Evolutionary conservation across 805 yeast genomes (phyloP).

Genomic region (Candida manassasensis): DNA sequence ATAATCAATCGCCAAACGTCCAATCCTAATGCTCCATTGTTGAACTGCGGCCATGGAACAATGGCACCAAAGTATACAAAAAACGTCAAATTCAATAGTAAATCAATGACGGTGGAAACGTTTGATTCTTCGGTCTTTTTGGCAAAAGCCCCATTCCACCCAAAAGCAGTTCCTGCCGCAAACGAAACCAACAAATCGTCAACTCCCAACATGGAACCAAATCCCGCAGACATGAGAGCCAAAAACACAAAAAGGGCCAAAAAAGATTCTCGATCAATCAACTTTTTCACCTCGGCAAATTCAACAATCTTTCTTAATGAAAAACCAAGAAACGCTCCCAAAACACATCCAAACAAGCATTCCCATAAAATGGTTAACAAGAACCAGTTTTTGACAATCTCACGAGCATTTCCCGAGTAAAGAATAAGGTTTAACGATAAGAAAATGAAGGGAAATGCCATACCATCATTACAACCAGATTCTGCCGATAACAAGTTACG

Average conservation of each 20-base stretch:
- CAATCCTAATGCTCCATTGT: slow-evolving; percentile 55
- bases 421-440: slow-evolving; percentile 63
- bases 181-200: slow-evolving; percentile 87
- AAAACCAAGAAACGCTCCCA: slow-evolving; percentile 74
- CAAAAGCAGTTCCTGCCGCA: slow-evolving; percentile 89
- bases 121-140: slow-evolving; percentile 77
- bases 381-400: slow-evolving; percentile 78
- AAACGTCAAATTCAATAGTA: slow-evolving; percentile 75
- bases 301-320: slow-evolving; percentile 64
- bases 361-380: slow-evolving; percentile 73
- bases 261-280: slow-evolving; percentile 86
- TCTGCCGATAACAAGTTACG: slow-evolving; percentile 80
- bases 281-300: slow-evolving; percentile 61
- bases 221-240: slow-evolving; percentile 82
- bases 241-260: slow-evolving; percentile 78
- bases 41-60: slow-evolving; percentile 82
- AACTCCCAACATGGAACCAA: slow-evolving; percentile 81
- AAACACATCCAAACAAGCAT: slow-evolving; percentile 70
- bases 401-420: slow-evolving; percentile 60
- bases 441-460: slow-evolving; percentile 89
- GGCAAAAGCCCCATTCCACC: slow-evolving; percentile 92
- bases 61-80: slow-evolving; percentile 89
- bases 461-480: slow-evolving; percentile 89
- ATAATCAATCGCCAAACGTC: slow-evolving; percentile 76
- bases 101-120: slow-evolving; percentile 85